Conservation (phyloP, 805 yeast genomes). For the Candida vartiovaarae region DNA sequence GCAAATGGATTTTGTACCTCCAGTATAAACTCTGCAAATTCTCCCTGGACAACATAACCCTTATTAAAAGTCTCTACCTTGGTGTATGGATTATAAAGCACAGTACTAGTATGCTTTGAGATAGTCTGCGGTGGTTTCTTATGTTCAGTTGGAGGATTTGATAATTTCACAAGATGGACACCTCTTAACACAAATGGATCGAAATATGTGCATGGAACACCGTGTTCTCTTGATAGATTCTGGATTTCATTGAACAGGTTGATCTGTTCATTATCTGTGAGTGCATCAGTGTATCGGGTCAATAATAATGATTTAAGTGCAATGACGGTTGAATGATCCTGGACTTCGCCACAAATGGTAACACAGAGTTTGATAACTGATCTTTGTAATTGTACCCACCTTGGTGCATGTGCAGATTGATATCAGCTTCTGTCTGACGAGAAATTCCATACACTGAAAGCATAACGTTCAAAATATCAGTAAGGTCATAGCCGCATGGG, state of each 20-base stretch:
- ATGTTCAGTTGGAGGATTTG: slow-evolving; percentile 19
- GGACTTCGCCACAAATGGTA: slow-evolving; percentile 43
- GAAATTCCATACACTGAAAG: slow-evolving; percentile 49
- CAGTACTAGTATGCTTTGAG: slow-evolving; percentile 26
- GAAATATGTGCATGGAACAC: slow-evolving; percentile 48
- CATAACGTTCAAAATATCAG: slow-evolving; percentile 40
- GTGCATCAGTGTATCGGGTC: slow-evolving; percentile 45
- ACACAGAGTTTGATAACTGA: slow-evolving; percentile 47
- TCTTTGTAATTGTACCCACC: slow-evolving; percentile 55
- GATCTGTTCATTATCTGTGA: slow-evolving; percentile 53
- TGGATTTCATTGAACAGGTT: slow-evolving; percentile 30
- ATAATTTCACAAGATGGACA: slow-evolving; percentile 29
- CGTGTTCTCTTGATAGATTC: slow-evolving; percentile 16
- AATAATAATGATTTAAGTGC: slow-evolving; percentile 48
- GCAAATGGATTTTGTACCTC: slow-evolving; percentile 73
- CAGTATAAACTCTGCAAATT: slow-evolving; percentile 49
- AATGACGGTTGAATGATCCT: slow-evolving; percentile 37
- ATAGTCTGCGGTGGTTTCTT: slow-evolving; percentile 4
- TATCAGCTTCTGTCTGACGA: slow-evolving; percentile 27
- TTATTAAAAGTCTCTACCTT: slow-evolving; percentile 16
- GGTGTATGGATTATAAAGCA: slow-evolving; percentile 53
- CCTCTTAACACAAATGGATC: slow-evolving; percentile 62
- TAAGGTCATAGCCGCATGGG: slow-evolving; percentile 25
- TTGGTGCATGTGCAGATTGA: slow-evolving; percentile 25
- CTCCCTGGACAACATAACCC: slow-evolving; percentile 49